Evolutionary conservation across 106 monocot genomes (phyloP).

Genomic region (Platanthera zijinensis): DNA sequence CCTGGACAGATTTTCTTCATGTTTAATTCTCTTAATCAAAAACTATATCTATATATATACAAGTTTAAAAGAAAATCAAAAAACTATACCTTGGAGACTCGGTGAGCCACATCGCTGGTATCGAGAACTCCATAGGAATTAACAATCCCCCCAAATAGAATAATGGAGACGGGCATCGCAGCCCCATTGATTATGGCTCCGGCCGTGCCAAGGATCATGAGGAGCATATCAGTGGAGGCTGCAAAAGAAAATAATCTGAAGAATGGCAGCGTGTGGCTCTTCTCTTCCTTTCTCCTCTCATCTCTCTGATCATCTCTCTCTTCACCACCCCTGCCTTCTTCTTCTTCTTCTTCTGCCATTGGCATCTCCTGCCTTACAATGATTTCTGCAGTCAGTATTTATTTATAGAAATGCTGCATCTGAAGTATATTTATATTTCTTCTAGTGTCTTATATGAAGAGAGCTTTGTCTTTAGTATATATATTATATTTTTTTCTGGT

Average conservation of each 20-base stretch:
- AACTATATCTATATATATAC: too few relatives aligned
- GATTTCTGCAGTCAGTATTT: too few relatives aligned
- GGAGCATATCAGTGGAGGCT: conserved; percentile 7
- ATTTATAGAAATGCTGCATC: too few relatives aligned
- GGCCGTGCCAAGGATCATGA: conserved; percentile 6
- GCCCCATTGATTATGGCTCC: conserved; percentile 8
- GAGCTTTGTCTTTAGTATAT: too few relatives aligned
- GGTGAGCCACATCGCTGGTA: background rate
- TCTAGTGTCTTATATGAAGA: too few relatives aligned
- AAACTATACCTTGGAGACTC: background rate
- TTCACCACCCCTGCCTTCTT: background rate
- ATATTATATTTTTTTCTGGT: too few relatives aligned
- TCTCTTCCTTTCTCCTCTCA: background rate
- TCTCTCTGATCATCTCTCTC: background rate
- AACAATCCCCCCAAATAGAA: background rate
- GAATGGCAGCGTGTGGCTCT: background rate
- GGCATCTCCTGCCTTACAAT: background rate
- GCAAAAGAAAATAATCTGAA: conserved; percentile 12
- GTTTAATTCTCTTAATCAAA: too few relatives aligned
- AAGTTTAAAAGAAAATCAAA: background rate
- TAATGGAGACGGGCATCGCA: background rate
- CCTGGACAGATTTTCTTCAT: too few relatives aligned
- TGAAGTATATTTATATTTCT: too few relatives aligned
- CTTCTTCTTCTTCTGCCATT: background rate
- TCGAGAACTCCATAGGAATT: conserved; percentile 4